A percentile compares a stretch with the other conserved stretches of the same genome.
These are phyloP conservation scores for Tephrocybe sp. DNA, from an alignment of 768 basidiomycete species.

Conservation along the genomic window DNA sequence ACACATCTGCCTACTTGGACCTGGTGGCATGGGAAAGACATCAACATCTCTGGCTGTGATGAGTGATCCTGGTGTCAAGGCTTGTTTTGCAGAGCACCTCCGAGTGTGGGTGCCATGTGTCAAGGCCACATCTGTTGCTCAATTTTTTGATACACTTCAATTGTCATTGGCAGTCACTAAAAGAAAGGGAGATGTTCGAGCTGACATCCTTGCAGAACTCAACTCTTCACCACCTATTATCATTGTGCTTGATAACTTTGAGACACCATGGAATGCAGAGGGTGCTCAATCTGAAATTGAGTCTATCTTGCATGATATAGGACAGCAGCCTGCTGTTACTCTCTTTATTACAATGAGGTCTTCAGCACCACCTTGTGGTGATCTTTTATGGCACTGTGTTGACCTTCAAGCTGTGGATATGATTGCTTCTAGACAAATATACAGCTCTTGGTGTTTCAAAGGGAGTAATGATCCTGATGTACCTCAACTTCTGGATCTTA, in stretches of 20 bases:
- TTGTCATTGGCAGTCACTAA: conserved; percentile 19
- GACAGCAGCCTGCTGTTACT: conserved; percentile 19
- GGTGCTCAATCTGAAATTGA: conserved; percentile 20
- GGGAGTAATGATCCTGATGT: conserved; percentile 20
- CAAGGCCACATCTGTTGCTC: conserved; percentile 22
- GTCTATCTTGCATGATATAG: conserved; percentile 17
- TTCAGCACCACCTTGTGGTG: conserved; percentile 22
- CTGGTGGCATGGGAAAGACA: conserved; percentile 40
- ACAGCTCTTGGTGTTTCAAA: conserved; percentile 15
- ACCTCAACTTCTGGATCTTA: conserved; percentile 16
- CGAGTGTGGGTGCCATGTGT: conserved; percentile 33
- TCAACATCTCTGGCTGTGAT: conserved; percentile 31
- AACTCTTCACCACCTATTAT: conserved; percentile 22
- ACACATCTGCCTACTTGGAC: conserved; percentile 22
- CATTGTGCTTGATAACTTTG: conserved; percentile 38
- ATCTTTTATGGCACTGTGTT: conserved; percentile 22
- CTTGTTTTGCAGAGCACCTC: conserved; percentile 18
- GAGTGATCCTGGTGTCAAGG: conserved; percentile 18
- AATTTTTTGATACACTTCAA: conserved; percentile 21
- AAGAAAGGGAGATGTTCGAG: conserved; percentile 17
- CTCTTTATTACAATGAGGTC: conserved; percentile 33
- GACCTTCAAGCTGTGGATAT: conserved; percentile 16
- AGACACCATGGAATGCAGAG: conserved; percentile 32
- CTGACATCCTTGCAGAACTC: conserved; percentile 21
- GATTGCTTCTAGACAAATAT: conserved; percentile 19